Evolutionary conservation across 2,329 filamentous ascomycete species (phyloP).

Genomic region (Phialophora macrospora): DNA sequence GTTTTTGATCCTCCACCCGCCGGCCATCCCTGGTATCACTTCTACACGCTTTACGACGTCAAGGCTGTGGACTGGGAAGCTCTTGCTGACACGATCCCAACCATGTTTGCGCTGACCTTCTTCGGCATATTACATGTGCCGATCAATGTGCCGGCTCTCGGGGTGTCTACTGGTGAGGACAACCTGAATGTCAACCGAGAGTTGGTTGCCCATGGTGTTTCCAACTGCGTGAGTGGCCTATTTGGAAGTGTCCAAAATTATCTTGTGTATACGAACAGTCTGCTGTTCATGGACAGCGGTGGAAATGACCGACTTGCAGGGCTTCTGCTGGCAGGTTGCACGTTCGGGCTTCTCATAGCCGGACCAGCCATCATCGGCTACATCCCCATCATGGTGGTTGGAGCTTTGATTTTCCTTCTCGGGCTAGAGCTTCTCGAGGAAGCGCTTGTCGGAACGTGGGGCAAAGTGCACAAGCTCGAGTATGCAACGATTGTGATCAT

Average conservation of each 20-base stretch:
- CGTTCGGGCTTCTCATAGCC: conserved; percentile 79
- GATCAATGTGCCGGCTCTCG: conserved; percentile 94
- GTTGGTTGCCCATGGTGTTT: conserved; percentile 88
- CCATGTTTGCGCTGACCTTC: conserved; percentile 96
- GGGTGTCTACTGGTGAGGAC: conserved; percentile 88
- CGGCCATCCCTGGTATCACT: conserved; percentile 93
- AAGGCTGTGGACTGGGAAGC: conserved; percentile 81
- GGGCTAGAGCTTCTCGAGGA: conserved; percentile 91
- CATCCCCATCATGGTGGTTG: conserved; percentile 96
- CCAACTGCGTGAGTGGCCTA: conserved; percentile 86
- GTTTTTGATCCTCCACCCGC: conserved; percentile 85
- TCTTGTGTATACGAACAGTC: conserved; percentile 93
- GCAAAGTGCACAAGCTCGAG: conserved; percentile 83
- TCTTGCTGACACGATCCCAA: conserved; percentile 80
- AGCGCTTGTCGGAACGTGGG: conserved; percentile 84
- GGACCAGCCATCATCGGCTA: conserved; percentile 89
- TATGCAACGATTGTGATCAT: conserved; percentile 87
- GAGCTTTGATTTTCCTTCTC: conserved; percentile 89
- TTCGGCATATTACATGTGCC: conserved; percentile 97
- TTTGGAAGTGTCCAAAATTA: conserved; percentile 93
- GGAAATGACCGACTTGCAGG: conserved; percentile 86
- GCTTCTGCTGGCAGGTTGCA: conserved; percentile 78
- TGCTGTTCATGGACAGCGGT: conserved; percentile 94
- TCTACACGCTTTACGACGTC: conserved; percentile 93
- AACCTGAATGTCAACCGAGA: conserved; percentile 90